Evolutionary conservation across 345 rosid genomes (phyloP).

Genomic region (Eucalyptus curtisii): DNA sequence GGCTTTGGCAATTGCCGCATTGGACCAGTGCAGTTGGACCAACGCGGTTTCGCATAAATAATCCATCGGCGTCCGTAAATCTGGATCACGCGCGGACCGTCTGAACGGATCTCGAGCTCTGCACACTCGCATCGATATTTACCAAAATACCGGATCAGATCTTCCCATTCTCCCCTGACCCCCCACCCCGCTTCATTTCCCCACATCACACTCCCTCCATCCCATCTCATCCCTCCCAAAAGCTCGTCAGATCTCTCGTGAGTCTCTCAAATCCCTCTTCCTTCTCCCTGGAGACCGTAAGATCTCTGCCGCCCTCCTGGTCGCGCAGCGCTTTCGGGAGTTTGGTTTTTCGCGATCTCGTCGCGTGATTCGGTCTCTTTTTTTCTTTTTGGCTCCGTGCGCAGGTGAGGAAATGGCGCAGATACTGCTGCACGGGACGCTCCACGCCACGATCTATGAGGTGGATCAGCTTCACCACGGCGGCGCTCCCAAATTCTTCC

Average conservation of each 20-base stretch:
- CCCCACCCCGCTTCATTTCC: neutral
- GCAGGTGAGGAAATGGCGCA: conserved; percentile 57
- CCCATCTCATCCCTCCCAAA: neutral
- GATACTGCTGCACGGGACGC: conserved; percentile 63
- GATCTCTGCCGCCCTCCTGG: neutral
- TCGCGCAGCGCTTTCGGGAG: neutral
- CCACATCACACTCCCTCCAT: neutral
- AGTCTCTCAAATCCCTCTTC: neutral
- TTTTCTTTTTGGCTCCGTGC: neutral
- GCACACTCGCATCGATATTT: neutral
- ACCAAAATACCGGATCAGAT: neutral
- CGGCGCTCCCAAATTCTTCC: conserved; percentile 49
- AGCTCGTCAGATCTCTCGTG: neutral
- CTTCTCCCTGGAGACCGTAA: neutral
- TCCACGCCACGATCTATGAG: conserved; percentile 87
- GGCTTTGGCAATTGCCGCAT: too few relatives aligned
- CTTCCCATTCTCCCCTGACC: neutral
- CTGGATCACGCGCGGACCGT: neutral
- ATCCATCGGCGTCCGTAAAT: neutral
- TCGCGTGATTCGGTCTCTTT: neutral
- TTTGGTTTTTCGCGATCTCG: neutral
- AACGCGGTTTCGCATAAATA: neutral
- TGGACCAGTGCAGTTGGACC: neutral
- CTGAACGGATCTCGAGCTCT: neutral
- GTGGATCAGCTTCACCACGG: conserved; percentile 45